Evolutionary conservation across 306 rosid genomes (phyloP).

Genomic region (Lathyrus tuberosus): DNA sequence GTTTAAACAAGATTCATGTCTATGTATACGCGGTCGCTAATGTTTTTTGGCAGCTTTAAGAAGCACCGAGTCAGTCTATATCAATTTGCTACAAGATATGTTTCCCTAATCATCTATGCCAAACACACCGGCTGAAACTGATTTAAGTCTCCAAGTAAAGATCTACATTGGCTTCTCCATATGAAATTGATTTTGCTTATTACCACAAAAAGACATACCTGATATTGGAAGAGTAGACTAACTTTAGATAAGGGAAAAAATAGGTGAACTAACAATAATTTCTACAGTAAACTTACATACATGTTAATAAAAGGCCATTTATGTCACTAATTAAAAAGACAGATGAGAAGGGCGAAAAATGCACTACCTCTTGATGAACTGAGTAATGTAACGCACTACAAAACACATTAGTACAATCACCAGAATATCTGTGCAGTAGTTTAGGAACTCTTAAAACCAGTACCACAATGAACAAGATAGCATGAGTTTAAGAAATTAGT

Average conservation of each 20-base stretch:
- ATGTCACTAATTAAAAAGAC: conserved; percentile 26
- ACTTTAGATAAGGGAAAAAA: not conserved
- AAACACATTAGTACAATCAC: conserved; percentile 82
- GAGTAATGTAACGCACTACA: conserved; percentile 53
- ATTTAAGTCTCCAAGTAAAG: conserved; percentile 15
- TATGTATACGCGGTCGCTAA: not conserved
- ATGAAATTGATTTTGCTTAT: conserved; percentile 32
- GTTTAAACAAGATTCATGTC: conserved; percentile 19
- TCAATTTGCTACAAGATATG: conserved; percentile 14
- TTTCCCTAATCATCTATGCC: not conserved
- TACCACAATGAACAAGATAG: conserved; percentile 26
- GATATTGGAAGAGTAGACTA: conserved; percentile 19
- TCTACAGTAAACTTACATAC: conserved; percentile 20
- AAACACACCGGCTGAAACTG: conserved; percentile 24
- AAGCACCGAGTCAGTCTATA: conserved; percentile 13
- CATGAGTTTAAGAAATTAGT: conserved; percentile 20
- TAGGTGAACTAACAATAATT: conserved; percentile 18
- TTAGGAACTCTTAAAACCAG: conserved; percentile 51
- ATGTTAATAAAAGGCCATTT: conserved; percentile 23
- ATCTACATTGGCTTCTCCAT: conserved; percentile 40
- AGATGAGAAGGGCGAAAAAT: conserved; percentile 9
- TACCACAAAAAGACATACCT: conserved; percentile 44
- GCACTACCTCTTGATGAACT: conserved; percentile 67
- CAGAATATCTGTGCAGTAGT: conserved; percentile 58
- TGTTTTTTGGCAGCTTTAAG: conserved; percentile 7